Evolutionary conservation across 2,329 filamentous ascomycete species (phyloP).

Genomic region (Pseudogymnoascus sp.): DNA sequence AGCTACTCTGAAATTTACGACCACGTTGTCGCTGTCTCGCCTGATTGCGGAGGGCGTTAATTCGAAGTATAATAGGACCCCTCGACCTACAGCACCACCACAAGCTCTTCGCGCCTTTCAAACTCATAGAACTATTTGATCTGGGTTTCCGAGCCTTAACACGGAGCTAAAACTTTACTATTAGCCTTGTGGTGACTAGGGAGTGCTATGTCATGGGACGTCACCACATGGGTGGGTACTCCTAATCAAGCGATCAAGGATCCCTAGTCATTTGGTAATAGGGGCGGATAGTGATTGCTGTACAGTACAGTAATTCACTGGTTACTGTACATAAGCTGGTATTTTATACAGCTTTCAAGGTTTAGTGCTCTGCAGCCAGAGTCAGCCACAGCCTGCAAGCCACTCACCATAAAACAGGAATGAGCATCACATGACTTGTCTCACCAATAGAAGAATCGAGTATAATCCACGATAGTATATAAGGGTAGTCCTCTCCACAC

Average conservation of each 20-base stretch:
- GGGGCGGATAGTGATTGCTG: no score
- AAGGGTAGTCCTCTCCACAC: not conserved
- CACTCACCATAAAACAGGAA: no score
- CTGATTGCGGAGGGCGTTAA: slow-evolving; percentile 12
- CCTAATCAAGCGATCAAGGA: slow-evolving; percentile 6
- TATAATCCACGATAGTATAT: not conserved
- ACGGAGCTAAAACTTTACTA: slow-evolving; percentile 12
- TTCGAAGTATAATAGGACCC: slow-evolving; percentile 14
- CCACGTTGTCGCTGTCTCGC: slow-evolving; percentile 11
- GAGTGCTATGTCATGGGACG: not conserved
- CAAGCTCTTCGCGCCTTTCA: no score
- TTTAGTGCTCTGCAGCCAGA: no score
- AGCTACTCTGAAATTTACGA: slow-evolving; percentile 12
- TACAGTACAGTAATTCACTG: no score
- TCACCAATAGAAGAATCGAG: not conserved
- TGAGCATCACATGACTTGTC: no score
- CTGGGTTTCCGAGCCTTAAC: slow-evolving; percentile 16
- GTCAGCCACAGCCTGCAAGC: no score
- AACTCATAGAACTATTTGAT: slow-evolving; percentile 10
- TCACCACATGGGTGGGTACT: slow-evolving; percentile 12
- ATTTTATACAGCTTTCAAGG: no score
- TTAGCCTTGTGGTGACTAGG: slow-evolving; percentile 5
- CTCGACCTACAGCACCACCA: no score
- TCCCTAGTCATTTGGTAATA: not conserved
- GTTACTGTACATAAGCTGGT: no score